Base-by-base conservation (phyloP, 805 yeast genomes). In the Candida railenensis region DNA sequence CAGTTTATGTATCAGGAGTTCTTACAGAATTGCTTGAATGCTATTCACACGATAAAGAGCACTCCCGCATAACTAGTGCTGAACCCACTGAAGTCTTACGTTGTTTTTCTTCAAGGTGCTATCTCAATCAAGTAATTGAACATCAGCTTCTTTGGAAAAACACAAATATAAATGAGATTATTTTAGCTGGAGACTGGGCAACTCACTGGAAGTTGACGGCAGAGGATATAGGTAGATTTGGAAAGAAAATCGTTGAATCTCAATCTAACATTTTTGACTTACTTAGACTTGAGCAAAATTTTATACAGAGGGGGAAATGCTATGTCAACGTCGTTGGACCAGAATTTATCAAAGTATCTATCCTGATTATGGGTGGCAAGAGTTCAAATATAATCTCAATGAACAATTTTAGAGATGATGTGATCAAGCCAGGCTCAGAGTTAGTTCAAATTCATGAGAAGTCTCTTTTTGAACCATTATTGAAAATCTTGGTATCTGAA, bases 181-280 rank as follows among this genome's bases (percentile, higher is more conserved):
- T 55, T 3, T 59, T 73, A 42, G 80, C 58, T 52, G 71, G 55
- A 59, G 81, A 81, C 48, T 84, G 89, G 89, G 79, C 82, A 0
- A 73, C 79, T 8, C 84, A 82, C 54, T 84, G 89, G 89, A 74
- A 78, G 42, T 53, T 84, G 12, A 71, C 83, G 0, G 72, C 74
- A 2, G 81, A 77, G 20, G 85, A 82, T 41, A 57, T 83, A 22
- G 61, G 71, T 18, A 75, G 69, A n/a, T 65, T 80, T 5, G 81
- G 76, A 44, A 74, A 75, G 9, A 61, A 64, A 9, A 79, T 81
- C 45, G 71, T 82, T n/a, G 81, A 80, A 55, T 73, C 81, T 33
- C 96, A 89, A 59, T 83, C 88, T 46, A 81, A 83, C 47, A 76
- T 87, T 3, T 89, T 85, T 63, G 96, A 89, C 58, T 66, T 88